Base-by-base conservation (phyloP, 2,329 filamentous ascomycete genomes). In the Pseudogymnoascus sp. region DNA sequence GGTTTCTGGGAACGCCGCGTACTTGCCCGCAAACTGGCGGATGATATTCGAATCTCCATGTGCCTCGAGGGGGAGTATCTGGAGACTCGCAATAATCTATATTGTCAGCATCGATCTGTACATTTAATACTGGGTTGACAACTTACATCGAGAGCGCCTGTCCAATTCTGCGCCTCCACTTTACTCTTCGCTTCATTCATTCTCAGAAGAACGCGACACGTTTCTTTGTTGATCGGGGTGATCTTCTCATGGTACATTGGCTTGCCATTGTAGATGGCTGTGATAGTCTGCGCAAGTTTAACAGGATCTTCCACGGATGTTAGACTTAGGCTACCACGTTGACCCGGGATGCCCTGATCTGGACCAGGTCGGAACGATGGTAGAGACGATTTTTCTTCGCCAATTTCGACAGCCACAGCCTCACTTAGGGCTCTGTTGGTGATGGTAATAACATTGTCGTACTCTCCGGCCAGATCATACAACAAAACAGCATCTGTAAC, bases 391-490 rank as follows among this genome's bases (percentile, higher is more conserved):
- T 88, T 86, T 63, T 91, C 88, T 69, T 95, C 88, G 61, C 91
- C 92, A 69, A 96, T 83, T 70, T 96, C 92, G 9, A 93, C 83
- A 11, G 91, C 88, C 64, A 97, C 87, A 49, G 91, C 90, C 75
- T 97, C 92, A 62, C 93, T 96, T 37, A 99, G 81, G 3, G 93
- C 89, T 40, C 92, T 88, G 75, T 93, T 96, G 71, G 97, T 85
- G 67, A 97, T 93, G 25, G 84, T 80, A 45, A 97, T 86, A n/a
- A 97, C 96, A 61, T 88, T 92, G 74, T 99, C 92, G 73, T 96
- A 97, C 74, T 99, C 93, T 71, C 91, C 91, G 0, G 95, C 93
- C 45, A 99, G 81, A 74, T 99, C 93, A 75, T 96, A 97, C 60
- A 99, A 81, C 60, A 99, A 82, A 12, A 97, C 93, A 1, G 96